A percentile compares a stretch with the other conserved stretches of the same genome.
Conservation (phyloP, 2,329 filamentous ascomycete genomes). For the Ceratocystis ficicola region DNA sequence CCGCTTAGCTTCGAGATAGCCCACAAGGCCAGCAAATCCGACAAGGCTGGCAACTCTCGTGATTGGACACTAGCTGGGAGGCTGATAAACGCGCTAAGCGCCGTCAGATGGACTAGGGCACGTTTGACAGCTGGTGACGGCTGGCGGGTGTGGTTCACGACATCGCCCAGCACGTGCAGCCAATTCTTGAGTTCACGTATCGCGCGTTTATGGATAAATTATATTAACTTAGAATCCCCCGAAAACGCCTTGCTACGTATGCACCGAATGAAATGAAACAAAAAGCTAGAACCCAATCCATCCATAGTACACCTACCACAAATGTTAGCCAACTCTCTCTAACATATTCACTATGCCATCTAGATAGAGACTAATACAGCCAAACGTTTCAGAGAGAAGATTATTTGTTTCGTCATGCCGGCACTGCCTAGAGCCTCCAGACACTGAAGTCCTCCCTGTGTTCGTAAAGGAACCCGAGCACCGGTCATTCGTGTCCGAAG, state of each 20-base stretch:
- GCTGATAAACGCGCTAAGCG: slow-evolving; percentile 11
- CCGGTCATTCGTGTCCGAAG: slow-evolving; percentile 11
- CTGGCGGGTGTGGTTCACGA: not conserved
- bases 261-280: no score
- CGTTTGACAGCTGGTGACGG: not conserved
- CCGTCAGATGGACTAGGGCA: not conserved
- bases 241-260: not conserved
- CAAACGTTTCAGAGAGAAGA: slow-evolving; percentile 41
- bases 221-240: not conserved
- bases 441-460: slow-evolving; percentile 17
- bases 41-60: slow-evolving; percentile 13
- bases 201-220: not conserved
- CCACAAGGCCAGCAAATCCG: not conserved
- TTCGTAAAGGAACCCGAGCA: slow-evolving; percentile 3
- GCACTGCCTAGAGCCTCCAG: slow-evolving; percentile 16
- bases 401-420: slow-evolving; percentile 33
- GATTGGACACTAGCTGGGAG: slow-evolving; percentile 6
- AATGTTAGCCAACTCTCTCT: not conserved
- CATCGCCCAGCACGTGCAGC: not conserved
- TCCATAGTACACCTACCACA: not conserved
- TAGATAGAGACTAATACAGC: not conserved
- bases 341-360: not conserved
- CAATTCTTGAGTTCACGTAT: not conserved
- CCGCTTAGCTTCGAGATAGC: not conserved
- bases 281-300: not conserved